Evolutionary conservation across 495 filamentous ascomycete genomes (phyloP), one percentile per base, ranked within the genome.

Genomic region (Penicillium soppii): DNA sequence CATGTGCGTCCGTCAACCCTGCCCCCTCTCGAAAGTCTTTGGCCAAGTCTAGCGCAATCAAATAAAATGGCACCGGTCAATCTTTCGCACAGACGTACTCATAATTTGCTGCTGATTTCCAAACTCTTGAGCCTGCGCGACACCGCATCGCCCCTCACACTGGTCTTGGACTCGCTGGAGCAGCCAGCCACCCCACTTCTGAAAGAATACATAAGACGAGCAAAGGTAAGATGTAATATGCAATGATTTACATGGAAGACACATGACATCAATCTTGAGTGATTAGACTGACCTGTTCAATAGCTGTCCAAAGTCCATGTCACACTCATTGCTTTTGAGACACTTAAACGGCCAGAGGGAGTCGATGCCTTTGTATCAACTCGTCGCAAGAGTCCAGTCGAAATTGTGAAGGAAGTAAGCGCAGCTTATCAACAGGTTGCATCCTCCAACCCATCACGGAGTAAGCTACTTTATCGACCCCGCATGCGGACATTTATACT

Each of bases 71-170:
- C 66, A 13, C 66, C 68, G 5, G 50, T 61, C 46, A 74, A 66
- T 15, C 66, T 86, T 35, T 79, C 82, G 20, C 88, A 94, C 59
- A 80, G 88, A 6, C 81, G 90, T 39, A 88, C 89, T 20, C 92
- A 97, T 70, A 92, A 90, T 70, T 67, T 96, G 38, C 83, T 96
- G 5, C 72, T 96, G 1, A 84, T 97, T 32, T 89, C 91, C 46
- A 92, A 92, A 52, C 72, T 97, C 2, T 76, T 97, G 43, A 85
- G 82, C 56, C 70, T 88, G 12, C 75, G 89, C 26, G 91, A 95
- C 62, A 85, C 80, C 17, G 85, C 85, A 2, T 95, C 90, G 23
- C 92, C 91, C 1, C 83, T 97, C 40, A 96, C 92, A 0, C 68
- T 97, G 22, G 69, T 97, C 7, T 75, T 94, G 46, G 92, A 97